Percentiles rank a stretch among this genome's conserved stretches.
phyloP scores from a whole-genome alignment of 2,329 filamentous ascomycete species.

The Alternaria dauci region DNA sequence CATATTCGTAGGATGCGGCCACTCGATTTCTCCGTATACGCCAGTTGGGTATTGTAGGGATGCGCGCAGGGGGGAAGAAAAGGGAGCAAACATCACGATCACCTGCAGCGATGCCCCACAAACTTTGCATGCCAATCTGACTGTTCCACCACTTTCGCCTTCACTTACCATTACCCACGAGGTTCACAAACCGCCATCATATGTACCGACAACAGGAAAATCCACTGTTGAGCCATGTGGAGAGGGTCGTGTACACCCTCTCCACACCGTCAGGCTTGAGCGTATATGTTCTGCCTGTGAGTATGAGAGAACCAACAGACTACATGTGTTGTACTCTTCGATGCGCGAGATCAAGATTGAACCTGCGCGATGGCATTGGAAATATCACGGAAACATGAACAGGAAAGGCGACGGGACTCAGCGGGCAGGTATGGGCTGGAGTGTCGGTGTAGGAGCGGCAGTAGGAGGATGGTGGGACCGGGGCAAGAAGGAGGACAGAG shows the following conservation, averaged over 20 bases:
- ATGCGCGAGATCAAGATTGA: background rate
- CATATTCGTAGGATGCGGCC: slow-evolving; percentile 55
- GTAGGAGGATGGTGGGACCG: slow-evolving; percentile 14
- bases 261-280: slow-evolving; percentile 8
- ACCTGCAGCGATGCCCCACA: background rate
- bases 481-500: slow-evolving; percentile 8
- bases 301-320: slow-evolving; percentile 11
- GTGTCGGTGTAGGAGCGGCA: slow-evolving; percentile 6
- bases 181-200: background rate
- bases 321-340: background rate
- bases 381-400: slow-evolving; percentile 6
- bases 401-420: background rate
- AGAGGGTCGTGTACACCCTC: slow-evolving; percentile 9
- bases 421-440: background rate
- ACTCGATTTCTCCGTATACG: slow-evolving; percentile 45
- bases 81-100: background rate
- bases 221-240: background rate
- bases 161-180: background rate
- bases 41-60: slow-evolving; percentile 49
- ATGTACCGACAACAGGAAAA: background rate
- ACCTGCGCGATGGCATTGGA: slow-evolving; percentile 14
- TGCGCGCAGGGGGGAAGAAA: slow-evolving; percentile 8
- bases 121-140: background rate
- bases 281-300: slow-evolving; percentile 10
- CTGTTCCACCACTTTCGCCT: background rate